These are phyloP conservation scores for Exophiala alcalophila DNA, from an alignment of 2,329 filamentous ascomycete genomes.

Conservation along the genomic window DNA sequence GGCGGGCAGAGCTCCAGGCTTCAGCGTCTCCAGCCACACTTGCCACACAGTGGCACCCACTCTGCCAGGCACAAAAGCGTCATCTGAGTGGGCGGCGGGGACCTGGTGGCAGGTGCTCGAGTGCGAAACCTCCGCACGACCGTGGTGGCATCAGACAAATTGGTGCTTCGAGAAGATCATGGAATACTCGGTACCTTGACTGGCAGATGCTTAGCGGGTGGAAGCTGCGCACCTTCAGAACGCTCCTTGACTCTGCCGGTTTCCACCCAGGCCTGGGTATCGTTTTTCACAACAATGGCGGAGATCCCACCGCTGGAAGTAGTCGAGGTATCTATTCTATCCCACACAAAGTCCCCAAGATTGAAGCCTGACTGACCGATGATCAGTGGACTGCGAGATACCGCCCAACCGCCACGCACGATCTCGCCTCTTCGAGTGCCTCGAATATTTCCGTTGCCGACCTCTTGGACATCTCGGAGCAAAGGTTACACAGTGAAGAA, in stretches of 20 bases:
- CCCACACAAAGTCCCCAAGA: not conserved
- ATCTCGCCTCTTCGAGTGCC: conserved; percentile 77
- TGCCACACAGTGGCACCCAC: too few relatives aligned
- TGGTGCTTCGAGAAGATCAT: too few relatives aligned
- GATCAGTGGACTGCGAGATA: conserved; percentile 58
- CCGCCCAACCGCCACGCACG: conserved; percentile 55
- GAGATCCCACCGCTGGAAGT: not conserved
- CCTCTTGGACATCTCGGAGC: conserved; percentile 56
- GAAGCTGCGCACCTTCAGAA: not conserved
- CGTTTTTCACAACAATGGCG: conserved; percentile 4
- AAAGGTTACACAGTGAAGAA: conserved; percentile 30
- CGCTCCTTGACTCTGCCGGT: too few relatives aligned
- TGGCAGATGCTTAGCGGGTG: too few relatives aligned
- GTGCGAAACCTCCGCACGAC: conserved; percentile 14
- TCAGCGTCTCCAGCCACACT: not conserved
- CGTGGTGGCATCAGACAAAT: not conserved
- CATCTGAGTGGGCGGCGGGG: not conserved
- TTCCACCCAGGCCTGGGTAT: too few relatives aligned
- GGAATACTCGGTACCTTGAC: too few relatives aligned
- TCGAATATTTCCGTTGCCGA: conserved; percentile 71
- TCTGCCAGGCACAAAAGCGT: too few relatives aligned
- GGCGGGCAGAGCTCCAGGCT: not conserved
- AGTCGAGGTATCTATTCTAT: conserved; percentile 13
- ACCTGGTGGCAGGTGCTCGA: not conserved
- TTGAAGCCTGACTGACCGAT: not conserved